Evolutionary conservation across 306 rosid genomes (phyloP).

Genomic region (Cicer yamashitae): DNA sequence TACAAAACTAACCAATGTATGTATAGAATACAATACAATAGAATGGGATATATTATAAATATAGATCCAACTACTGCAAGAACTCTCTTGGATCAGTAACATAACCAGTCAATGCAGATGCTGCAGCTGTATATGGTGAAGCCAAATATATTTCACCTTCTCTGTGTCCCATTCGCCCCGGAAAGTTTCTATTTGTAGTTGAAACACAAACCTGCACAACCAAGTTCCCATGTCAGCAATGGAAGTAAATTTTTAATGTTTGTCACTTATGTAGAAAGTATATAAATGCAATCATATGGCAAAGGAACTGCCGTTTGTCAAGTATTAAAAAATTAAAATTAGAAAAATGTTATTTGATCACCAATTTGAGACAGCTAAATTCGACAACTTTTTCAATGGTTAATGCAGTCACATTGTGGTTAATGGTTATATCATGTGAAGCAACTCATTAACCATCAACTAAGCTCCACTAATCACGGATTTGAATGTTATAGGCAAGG

Average conservation of each 20-base stretch:
- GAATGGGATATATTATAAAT: background rate
- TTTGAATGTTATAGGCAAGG: too few species aligned
- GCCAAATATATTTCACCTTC: conserved; percentile 95
- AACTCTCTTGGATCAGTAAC: conserved; percentile 96
- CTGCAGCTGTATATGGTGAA: conserved; percentile 95
- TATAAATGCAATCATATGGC: conserved; percentile 22
- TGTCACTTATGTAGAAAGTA: conserved; percentile 14
- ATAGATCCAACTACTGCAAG: conserved; percentile 66
- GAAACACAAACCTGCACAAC: conserved; percentile 76
- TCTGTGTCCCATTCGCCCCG: conserved; percentile 95
- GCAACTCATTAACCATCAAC: too few species aligned
- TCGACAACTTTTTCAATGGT: too few species aligned
- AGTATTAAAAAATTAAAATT: background rate
- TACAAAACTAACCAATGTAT: conserved; percentile 33
- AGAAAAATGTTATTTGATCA: too few species aligned
- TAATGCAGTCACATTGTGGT: too few species aligned
- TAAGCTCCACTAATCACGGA: too few species aligned
- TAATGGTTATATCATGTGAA: too few species aligned
- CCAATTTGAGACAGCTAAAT: too few species aligned
- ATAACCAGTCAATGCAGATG: conserved; percentile 94
- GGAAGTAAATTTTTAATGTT: conserved; percentile 10
- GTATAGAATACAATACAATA: background rate
- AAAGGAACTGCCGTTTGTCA: background rate
- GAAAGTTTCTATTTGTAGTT: conserved; percentile 89
- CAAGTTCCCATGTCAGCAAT: background rate